Conservation (phyloP, 2,329 filamentous ascomycete genomes). For the Conoideocrella luteorostrata region DNA sequence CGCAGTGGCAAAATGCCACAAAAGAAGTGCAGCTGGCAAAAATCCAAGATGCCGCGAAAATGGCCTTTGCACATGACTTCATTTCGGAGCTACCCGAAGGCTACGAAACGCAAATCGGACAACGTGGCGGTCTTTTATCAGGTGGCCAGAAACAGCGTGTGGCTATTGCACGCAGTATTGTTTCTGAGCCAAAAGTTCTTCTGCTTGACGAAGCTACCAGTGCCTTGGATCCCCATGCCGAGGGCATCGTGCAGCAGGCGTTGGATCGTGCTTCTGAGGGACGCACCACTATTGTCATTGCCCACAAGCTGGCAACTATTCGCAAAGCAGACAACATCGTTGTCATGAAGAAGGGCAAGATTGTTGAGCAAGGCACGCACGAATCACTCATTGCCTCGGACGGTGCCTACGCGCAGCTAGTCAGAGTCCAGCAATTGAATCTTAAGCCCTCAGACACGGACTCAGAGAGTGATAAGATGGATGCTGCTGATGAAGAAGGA, state of each 20-base stretch:
- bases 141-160: constrained; percentile 13
- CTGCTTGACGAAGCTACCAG: constrained; percentile 92
- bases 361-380: constrained; percentile 53
- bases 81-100: constrained; percentile 40
- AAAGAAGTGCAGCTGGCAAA: constrained; percentile 35
- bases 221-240: constrained; percentile 84
- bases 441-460: background rate
- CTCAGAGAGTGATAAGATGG: constrained; percentile 2
- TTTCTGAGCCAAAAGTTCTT: constrained; percentile 87
- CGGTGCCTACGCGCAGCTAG: constrained; percentile 7
- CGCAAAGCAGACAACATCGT: constrained; percentile 61
- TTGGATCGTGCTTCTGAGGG: constrained; percentile 68
- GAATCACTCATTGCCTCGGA: constrained; percentile 41
- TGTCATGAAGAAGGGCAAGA: constrained; percentile 49
- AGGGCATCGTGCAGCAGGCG: constrained; percentile 85
- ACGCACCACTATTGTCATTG: constrained; percentile 91
- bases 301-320: constrained; percentile 85
- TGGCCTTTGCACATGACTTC: constrained; percentile 46
- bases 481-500: background rate
- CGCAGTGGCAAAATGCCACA: constrained; percentile 29
- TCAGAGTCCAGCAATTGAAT: background rate
- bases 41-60: constrained; percentile 39
- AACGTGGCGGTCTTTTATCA: constrained; percentile 56
- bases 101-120: constrained; percentile 52
- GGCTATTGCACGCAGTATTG: constrained; percentile 21